These are phyloP conservation scores for Apiospora kogelbergensis DNA, from an alignment of 2,329 filamentous ascomycete genomes.

Conservation along the genomic window DNA sequence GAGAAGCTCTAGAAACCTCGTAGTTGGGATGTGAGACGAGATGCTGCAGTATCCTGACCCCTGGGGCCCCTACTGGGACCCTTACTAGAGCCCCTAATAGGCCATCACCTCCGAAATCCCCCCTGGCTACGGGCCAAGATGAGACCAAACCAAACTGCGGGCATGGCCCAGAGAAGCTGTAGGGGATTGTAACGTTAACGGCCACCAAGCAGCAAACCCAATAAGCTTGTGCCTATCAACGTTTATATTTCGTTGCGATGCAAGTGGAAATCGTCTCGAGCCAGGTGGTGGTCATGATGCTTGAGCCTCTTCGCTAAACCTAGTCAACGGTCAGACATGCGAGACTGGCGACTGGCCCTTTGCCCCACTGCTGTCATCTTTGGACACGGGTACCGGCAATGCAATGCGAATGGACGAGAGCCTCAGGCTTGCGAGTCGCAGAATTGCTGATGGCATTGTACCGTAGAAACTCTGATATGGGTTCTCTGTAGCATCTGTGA, in stretches of 20 bases:
- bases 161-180: not conserved
- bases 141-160: slow-evolving; percentile 1
- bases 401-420: not conserved
- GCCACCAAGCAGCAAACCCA: not conserved
- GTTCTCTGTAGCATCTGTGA: not conserved
- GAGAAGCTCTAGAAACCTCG: slow-evolving; percentile 7
- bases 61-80: not conserved
- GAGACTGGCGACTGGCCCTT: not conserved
- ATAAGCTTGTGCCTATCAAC: not conserved
- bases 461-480: not conserved
- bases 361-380: not conserved
- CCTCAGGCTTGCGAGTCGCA: not conserved
- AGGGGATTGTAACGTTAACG: slow-evolving; percentile 1
- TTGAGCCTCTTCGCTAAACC: slow-evolving; percentile 1
- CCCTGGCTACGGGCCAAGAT: not conserved
- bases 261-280: not conserved
- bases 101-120: not conserved
- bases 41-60: not conserved
- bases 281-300: not conserved
- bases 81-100: not conserved
- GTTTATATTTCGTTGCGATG: not conserved
- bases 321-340: not conserved
- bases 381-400: slow-evolving; percentile 4
- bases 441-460: not conserved
- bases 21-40: not conserved